These are phyloP conservation scores for Sporobolomyces phaffii DNA, from an alignment of 768 basidiomycete genomes.

Conservation along the genomic window DNA sequence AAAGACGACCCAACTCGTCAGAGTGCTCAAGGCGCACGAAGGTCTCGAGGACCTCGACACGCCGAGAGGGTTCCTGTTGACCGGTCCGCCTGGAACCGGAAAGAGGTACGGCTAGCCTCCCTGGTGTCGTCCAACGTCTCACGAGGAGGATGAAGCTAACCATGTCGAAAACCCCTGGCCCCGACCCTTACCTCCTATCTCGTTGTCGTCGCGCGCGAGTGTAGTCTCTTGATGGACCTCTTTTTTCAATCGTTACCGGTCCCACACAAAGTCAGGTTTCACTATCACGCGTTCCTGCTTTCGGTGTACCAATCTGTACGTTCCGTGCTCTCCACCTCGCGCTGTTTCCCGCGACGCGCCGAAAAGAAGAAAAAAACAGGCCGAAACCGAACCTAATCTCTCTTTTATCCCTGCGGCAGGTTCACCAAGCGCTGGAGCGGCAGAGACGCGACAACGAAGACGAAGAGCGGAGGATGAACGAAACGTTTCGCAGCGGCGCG, in stretches of 20 bases:
- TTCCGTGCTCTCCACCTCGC: conserved; percentile 23
- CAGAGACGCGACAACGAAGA: conserved; percentile 42
- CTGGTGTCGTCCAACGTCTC: no score
- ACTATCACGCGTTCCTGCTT: conserved; percentile 58
- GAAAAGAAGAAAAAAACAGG: no score
- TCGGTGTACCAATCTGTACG: conserved; percentile 50
- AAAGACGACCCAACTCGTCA: conserved; percentile 47
- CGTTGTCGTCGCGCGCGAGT: no score
- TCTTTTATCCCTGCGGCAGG: no score
- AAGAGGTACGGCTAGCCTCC: conserved; percentile 39
- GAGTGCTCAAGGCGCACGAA: conserved; percentile 53
- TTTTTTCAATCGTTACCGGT: conserved; percentile 57
- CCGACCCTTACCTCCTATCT: conserved; percentile 49
- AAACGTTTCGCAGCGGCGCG: conserved; percentile 9
- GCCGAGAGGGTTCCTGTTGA: conserved; percentile 51
- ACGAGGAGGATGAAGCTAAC: no score
- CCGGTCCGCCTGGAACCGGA: conserved; percentile 24
- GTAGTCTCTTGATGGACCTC: conserved; percentile 55
- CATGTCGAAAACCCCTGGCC: no score
- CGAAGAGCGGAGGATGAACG: conserved; percentile 39
- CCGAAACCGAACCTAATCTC: no score
- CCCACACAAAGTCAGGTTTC: conserved; percentile 55
- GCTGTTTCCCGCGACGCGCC: no score
- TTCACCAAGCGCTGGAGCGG: conserved; percentile 42
- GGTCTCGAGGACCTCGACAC: conserved; percentile 54